Evolutionary conservation across 202 grass and related monocot genomes (phyloP).

Genomic region (Digitaria exilis): DNA sequence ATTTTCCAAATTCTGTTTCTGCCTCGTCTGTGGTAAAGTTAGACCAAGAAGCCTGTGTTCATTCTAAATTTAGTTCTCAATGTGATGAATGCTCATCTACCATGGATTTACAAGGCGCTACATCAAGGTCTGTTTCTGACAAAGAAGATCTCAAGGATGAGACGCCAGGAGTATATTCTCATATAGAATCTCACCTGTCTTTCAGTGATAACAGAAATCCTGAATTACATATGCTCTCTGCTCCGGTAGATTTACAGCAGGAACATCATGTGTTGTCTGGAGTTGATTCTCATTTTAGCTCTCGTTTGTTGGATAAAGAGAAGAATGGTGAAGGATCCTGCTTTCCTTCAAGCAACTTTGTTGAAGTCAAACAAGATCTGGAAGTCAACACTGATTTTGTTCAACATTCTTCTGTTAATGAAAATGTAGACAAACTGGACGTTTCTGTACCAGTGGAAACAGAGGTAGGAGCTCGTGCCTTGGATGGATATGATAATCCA

Average conservation of each 20-base stretch:
- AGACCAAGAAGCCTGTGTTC: conserved; percentile 41
- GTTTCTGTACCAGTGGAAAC: conserved; percentile 37
- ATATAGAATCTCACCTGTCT: conserved; percentile 36
- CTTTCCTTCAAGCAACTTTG: conserved; percentile 35
- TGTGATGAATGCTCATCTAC: conserved; percentile 35
- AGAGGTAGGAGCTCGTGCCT: not conserved
- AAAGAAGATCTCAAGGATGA: conserved; percentile 23
- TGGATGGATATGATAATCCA: conserved; percentile 9
- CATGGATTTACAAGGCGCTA: conserved; percentile 10
- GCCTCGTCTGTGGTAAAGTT: not conserved
- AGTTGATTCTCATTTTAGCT: conserved; percentile 30
- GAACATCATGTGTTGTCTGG: conserved; percentile 22
- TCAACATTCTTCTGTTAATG: conserved; percentile 21
- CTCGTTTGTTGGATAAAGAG: conserved; percentile 30
- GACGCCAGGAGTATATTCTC: conserved; percentile 28
- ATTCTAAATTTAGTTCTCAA: conserved; percentile 33
- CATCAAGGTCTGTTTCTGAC: conserved; percentile 15
- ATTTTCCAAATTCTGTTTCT: conserved; percentile 16
- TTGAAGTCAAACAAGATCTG: conserved; percentile 38
- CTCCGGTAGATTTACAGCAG: conserved; percentile 40
- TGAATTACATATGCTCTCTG: conserved; percentile 36
- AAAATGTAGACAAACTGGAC: conserved; percentile 33
- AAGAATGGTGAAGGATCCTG: conserved; percentile 13
- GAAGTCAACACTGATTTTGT: conserved; percentile 21
- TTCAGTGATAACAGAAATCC: conserved; percentile 38